Evolutionary conservation across 2,329 filamentous ascomycete species (phyloP).

Genomic region (Xylaria sp.): DNA sequence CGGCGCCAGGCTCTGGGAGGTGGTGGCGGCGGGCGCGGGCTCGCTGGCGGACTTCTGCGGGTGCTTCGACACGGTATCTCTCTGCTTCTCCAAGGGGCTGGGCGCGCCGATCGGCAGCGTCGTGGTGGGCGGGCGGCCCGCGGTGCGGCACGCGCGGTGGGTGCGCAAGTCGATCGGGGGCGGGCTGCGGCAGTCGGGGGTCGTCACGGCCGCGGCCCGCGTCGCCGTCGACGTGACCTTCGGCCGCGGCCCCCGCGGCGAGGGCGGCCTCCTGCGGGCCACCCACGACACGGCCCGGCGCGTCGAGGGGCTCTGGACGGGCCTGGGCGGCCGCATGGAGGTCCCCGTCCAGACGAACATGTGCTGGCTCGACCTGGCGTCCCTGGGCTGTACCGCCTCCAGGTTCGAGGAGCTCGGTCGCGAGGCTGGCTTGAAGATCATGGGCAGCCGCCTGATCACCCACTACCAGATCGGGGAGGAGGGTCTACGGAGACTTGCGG

Average conservation of each 20-base stretch:
- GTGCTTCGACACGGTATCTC: constrained; percentile 50
- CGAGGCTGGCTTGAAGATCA: constrained; percentile 33
- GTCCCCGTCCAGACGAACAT: constrained; percentile 72
- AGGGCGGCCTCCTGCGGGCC: constrained; percentile 46
- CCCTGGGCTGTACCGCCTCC: constrained; percentile 24
- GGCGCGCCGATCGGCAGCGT: constrained; percentile 56
- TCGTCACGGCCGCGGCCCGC: constrained; percentile 74
- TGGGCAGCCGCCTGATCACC: constrained; percentile 36
- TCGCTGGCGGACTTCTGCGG: constrained; percentile 45
- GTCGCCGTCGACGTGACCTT: constrained; percentile 83
- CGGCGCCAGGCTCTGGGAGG: constrained; percentile 57
- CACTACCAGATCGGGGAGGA: constrained; percentile 59
- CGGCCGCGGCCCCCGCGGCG: constrained; percentile 49
- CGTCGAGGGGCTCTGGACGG: constrained; percentile 65
- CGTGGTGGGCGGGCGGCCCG: constrained; percentile 48
- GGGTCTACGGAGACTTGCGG: constrained; percentile 52
- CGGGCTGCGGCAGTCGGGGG: constrained; percentile 74
- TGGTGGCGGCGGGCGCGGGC: constrained; percentile 46
- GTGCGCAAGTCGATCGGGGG: constrained; percentile 81
- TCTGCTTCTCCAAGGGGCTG: constrained; percentile 58
- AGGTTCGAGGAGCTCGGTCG: constrained; percentile 33
- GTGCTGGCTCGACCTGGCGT: constrained; percentile 65
- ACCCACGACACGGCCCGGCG: constrained; percentile 62
- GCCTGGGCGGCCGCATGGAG: constrained; percentile 60
- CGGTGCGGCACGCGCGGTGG: constrained; percentile 72